Evolutionary conservation across 2,329 filamentous ascomycete species (phyloP).

Genomic region (Fonsecaea pedrosoi): DNA sequence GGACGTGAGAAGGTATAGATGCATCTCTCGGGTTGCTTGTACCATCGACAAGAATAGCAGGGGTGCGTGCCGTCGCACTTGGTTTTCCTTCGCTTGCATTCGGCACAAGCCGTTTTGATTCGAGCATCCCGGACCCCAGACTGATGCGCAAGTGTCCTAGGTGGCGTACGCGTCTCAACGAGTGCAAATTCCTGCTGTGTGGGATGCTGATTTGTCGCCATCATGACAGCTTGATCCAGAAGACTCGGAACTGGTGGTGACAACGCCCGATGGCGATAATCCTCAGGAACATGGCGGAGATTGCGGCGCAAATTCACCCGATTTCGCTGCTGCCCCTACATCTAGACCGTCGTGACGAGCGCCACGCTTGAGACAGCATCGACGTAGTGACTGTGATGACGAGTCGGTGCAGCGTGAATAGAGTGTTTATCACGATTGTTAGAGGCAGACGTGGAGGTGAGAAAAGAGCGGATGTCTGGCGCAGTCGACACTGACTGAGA

Average conservation of each 20-base stretch:
- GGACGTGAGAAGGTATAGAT: conserved; percentile 23
- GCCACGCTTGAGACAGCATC: background rate
- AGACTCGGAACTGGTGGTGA: background rate
- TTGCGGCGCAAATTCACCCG: background rate
- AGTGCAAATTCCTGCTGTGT: conserved; percentile 12
- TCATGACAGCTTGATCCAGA: background rate
- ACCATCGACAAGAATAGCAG: conserved; percentile 28
- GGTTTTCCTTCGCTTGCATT: conserved; percentile 25
- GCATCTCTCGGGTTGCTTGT: conserved; percentile 27
- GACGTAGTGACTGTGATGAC: background rate
- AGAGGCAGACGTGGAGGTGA: background rate
- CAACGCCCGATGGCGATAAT: background rate
- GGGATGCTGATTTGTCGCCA: background rate
- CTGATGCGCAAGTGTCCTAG: conserved; percentile 7
- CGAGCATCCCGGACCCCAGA: conserved; percentile 16
- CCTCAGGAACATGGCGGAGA: background rate
- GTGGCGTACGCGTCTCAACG: conserved; percentile 5
- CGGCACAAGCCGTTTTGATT: conserved; percentile 25
- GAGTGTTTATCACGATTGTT: background rate
- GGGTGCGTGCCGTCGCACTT: conserved; percentile 26
- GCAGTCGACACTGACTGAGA: background rate
- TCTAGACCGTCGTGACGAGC: background rate
- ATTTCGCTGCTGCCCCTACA: background rate
- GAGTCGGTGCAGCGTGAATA: background rate
- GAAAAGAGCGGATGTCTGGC: background rate